Base-by-base conservation (phyloP, 345 rosid species). In the Melastoma malabathricum region DNA sequence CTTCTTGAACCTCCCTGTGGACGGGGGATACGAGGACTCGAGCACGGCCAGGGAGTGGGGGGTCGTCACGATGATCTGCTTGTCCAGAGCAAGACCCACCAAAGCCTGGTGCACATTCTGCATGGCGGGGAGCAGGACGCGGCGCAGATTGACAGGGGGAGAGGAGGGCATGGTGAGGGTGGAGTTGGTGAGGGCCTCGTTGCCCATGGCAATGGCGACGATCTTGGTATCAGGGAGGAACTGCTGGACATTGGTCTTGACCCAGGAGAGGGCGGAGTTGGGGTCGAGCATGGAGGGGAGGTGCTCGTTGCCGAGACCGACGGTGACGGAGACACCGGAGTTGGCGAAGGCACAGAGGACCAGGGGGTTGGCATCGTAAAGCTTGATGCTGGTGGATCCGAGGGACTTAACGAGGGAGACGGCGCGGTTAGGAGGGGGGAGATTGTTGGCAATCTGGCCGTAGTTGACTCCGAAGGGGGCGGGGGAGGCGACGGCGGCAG, bases 1-100 rank as follows among this genome's bases (percentile, higher is more conserved):
- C 47, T 55, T 58, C n/a, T 68, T 71, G 56, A 77, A 77, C 17
- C 54, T 49, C 3, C 70, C 81, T 0, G 73, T 46, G 5, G 82
- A 77, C 1, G 82, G 78, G 6, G 81, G 81, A 48, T 71, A 77
- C 14, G 82, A 77, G 15, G 60, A 39, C n/a, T 64, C 72, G 6
- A 77, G 74, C 14, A 77, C 43, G 23, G 76, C 68, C 29, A 77
- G 55, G 22, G 76, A 69, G 51, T 73, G 76, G 5, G 77, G 48
- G 0, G 79, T 77, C 13, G 79, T 77, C 20, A 77, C 79, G 14
- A 51, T 38, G 31, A 77, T 72, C 50, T 68, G 76, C 34, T 59
- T 59, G 41, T 66, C 74, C 13, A 77, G 58, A 1, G 63, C 67
- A 19, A 71, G 16, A 13, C 54, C 57, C 5, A 59, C 67, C 9